Conservation (phyloP, 1,284 basidiomycete species). For the Cutaneotrichosporon sp. region DNA sequence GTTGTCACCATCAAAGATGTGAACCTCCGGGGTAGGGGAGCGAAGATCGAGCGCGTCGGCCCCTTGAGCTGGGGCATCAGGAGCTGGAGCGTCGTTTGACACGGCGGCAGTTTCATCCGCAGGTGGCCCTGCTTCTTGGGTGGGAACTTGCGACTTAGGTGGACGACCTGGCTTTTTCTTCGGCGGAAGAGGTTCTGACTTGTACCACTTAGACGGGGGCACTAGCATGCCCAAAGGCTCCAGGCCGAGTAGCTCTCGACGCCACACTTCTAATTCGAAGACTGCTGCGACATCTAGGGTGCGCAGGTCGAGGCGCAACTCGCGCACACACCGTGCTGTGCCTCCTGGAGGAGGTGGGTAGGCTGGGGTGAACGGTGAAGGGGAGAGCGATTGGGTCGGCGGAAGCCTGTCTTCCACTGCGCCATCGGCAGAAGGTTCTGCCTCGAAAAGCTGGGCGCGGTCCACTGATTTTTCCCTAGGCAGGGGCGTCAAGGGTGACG, state of each 20-base stretch:
- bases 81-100: not conserved
- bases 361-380: slow-evolving; percentile 6
- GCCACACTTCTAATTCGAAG: slow-evolving; percentile 38
- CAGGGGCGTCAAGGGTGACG: not conserved
- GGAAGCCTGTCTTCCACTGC: not conserved
- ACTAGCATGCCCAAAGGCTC: slow-evolving; percentile 23
- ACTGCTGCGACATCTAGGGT: slow-evolving; percentile 37
- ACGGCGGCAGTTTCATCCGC: not conserved
- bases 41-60: no score
- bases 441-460: not conserved
- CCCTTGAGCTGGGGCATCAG: no score
- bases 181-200: not conserved
- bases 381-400: not conserved
- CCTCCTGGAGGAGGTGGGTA: slow-evolving; percentile 30
- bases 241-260: slow-evolving; percentile 29
- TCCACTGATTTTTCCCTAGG: not conserved
- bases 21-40: no score
- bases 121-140: not conserved
- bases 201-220: slow-evolving; percentile 24
- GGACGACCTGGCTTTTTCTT: not conserved
- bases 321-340: slow-evolving; percentile 27
- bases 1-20: slow-evolving; percentile 22
- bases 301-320: slow-evolving; percentile 37
- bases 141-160: not conserved
- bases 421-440: not conserved